phyloP scores from a whole-genome alignment of 768 basidiomycete genomes.

The Sporobolomyces roseus region DNA sequence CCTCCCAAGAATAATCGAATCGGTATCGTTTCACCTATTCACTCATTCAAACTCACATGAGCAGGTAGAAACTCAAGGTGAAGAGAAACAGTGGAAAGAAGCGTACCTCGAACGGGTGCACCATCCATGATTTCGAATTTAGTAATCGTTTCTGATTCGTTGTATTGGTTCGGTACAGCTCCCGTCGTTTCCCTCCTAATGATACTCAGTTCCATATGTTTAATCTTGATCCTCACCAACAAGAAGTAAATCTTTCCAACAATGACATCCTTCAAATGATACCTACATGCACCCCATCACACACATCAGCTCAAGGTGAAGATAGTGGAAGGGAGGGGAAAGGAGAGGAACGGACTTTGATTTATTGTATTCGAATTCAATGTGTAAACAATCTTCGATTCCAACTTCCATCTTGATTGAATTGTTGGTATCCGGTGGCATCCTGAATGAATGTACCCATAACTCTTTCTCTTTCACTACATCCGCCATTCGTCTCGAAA shows the following conservation, averaged over 20 bases:
- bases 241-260: slow-evolving; percentile 99
- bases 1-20: slow-evolving; percentile 96
- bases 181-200: slow-evolving; percentile 97
- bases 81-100: neutral
- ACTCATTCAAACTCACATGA: no score
- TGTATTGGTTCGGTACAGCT: slow-evolving; percentile 96
- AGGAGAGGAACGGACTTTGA: slow-evolving; percentile 67
- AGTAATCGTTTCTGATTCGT: slow-evolving; percentile 97
- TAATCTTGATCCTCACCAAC: slow-evolving; percentile 96
- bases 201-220: slow-evolving; percentile 98
- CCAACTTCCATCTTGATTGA: slow-evolving; percentile 99
- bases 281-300: slow-evolving; percentile 56
- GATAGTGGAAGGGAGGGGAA: neutral
- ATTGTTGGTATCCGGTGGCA: slow-evolving; percentile 97
- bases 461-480: slow-evolving; percentile 87
- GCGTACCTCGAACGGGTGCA: slow-evolving; percentile 82
- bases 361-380: slow-evolving; percentile 99
- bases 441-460: slow-evolving; percentile 97
- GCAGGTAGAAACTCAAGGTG: no score
- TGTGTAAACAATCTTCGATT: slow-evolving; percentile 97
- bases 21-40: slow-evolving; percentile 88
- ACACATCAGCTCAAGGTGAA: neutral
- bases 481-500: slow-evolving; percentile 87
- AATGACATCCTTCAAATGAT: slow-evolving; percentile 97
- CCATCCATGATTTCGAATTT: slow-evolving; percentile 99